Base-by-base conservation (phyloP, 139 green algal genomes). In the Chlorella vulgaris region DNA sequence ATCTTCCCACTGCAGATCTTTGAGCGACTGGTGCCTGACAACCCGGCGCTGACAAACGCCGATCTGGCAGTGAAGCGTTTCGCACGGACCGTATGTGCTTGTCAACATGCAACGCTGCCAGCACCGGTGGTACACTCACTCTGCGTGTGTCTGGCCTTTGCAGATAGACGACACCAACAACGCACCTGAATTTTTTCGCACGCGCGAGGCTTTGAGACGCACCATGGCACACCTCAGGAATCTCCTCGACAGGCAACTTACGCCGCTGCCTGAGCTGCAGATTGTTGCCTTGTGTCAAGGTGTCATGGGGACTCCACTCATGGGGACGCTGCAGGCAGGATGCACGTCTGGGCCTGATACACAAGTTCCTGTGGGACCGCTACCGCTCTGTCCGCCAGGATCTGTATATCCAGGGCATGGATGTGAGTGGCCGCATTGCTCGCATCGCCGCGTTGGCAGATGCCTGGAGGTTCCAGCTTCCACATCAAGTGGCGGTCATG, bases 361-460 rank as follows among this genome's bases (percentile, higher is more conserved):
- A 97, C 84, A 89, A 87, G 62, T 98, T 97, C 70, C 87, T 98
- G 78, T 98, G 94, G 94, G 94, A 98, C 82, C 85, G 94, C 21
- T 97, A 94, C 84, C 83, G 94, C 28, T 86, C 87, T 50, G 85
- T 98, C 36, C 89, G 93, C 24, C 88, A 92, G 74, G 93, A 96
- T 84, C 79, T 96, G 38, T 90, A 86, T 42, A 86, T 96, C 66
- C 93, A 96, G 60, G 85, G 86, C 33, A 87, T 96, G 18, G 55
- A 74, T 53, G 81, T 87, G 60, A 66, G 65, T n/a, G 4, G 15
- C n/a, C n/a, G n/a, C n/a, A n/a, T n/a, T n/a, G n/a, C n/a, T n/a
- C n/a, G 47, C 47, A 55, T 10, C 47, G 47, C 10, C 13, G 47
- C 10, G 47, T 55, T 55, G 47, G 13, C 15, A 10, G 15, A 24